Evolutionary conservation across 1,139 yeast genomes (phyloP).

Genomic region (Williopsis jadinii): DNA sequence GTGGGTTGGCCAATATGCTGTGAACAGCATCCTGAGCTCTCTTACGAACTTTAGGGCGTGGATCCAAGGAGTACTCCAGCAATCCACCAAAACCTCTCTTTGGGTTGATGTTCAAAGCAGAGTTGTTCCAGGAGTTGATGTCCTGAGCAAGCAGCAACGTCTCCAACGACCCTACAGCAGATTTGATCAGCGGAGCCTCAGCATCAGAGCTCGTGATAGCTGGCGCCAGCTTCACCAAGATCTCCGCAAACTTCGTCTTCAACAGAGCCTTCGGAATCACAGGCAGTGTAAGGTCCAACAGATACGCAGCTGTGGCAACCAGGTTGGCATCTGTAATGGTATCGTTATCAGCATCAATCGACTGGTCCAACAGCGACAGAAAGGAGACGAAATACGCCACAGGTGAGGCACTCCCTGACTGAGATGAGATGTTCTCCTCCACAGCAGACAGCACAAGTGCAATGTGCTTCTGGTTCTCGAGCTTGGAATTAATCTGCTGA

Average conservation of each 20-base stretch:
- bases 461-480: constrained; percentile 76
- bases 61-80: constrained; percentile 73
- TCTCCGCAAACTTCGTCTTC: constrained; percentile 66
- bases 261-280: constrained; percentile 64
- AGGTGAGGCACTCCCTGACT: constrained; percentile 35
- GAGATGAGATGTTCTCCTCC: constrained; percentile 82
- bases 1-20: constrained; percentile 57
- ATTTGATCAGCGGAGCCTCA: constrained; percentile 79
- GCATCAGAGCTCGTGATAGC: constrained; percentile 63
- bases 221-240: constrained; percentile 75
- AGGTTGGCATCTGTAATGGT: constrained; percentile 50
- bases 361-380: constrained; percentile 72
- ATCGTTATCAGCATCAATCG: constrained; percentile 46
- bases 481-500: constrained; percentile 61
- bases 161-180: constrained; percentile 84
- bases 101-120: constrained; percentile 56
- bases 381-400: constrained; percentile 83
- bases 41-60: constrained; percentile 93
- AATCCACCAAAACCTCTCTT: constrained; percentile 77
- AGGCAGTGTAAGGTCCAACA: constrained; percentile 75
- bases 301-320: constrained; percentile 73
- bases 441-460: constrained; percentile 78
- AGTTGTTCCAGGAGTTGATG: constrained; percentile 61
- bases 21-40: constrained; percentile 86
- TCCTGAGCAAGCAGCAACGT: constrained; percentile 77